Evolutionary conservation across 257 asterid genomes (phyloP).

Genomic region (Solanum appendiculatum): DNA sequence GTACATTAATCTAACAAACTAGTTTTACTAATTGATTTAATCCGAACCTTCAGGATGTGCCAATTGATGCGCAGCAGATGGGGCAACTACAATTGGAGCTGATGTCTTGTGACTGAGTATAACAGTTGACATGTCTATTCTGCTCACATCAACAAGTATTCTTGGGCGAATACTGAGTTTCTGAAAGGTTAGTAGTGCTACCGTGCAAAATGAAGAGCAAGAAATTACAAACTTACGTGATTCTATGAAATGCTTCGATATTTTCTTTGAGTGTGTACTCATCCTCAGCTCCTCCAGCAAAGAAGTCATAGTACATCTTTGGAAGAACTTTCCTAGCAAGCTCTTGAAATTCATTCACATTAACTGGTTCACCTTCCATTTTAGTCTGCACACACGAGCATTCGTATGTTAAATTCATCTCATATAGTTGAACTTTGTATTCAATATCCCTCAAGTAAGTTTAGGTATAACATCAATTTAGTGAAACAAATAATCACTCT

Average conservation of each 20-base stretch:
- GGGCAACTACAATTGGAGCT: slow-evolving; percentile 48
- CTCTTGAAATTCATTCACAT: slow-evolving; percentile 37
- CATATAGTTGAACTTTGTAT: slow-evolving; percentile 2
- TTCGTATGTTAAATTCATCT: not conserved
- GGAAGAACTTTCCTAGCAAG: slow-evolving; percentile 59
- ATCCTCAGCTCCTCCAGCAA: slow-evolving; percentile 60
- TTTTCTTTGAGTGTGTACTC: slow-evolving; percentile 50
- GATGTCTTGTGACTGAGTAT: slow-evolving; percentile 39
- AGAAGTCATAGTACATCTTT: slow-evolving; percentile 56
- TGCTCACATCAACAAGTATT: slow-evolving; percentile 48
- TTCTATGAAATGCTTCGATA: slow-evolving; percentile 40
- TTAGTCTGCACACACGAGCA: slow-evolving; percentile 1
- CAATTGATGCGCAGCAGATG: slow-evolving; percentile 36
- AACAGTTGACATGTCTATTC: slow-evolving; percentile 35
- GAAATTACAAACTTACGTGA: slow-evolving; percentile 18
- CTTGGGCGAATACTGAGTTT: slow-evolving; percentile 39
- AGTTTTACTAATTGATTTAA: not conserved
- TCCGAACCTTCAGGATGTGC: slow-evolving; percentile 51
- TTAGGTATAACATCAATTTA: too few relatives aligned
- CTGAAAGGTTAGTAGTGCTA: not conserved
- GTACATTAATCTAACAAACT: not conserved
- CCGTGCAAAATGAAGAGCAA: not conserved
- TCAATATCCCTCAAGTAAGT: not conserved
- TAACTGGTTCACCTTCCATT: slow-evolving; percentile 43
- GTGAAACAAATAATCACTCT: not conserved